Percentiles rank a stretch among this genome's conserved stretches.
Conservation (phyloP, 2,329 filamentous ascomycete species). For the Penicillium sp. region DNA sequence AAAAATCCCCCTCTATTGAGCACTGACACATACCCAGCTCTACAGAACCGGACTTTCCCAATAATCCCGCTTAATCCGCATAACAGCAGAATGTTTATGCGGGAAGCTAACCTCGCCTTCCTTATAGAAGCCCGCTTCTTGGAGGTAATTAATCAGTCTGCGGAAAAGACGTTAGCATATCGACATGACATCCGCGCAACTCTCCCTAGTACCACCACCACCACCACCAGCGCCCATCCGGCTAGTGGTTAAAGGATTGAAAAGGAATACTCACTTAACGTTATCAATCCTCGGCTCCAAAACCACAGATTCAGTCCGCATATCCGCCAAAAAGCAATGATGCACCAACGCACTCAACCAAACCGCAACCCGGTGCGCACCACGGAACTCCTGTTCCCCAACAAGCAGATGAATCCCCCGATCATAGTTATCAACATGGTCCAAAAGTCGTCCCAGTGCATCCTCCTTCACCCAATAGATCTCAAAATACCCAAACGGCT, state of each 20-base stretch:
- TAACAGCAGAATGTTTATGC: conserved; percentile 87
- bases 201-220: too few species aligned
- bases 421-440: conserved; percentile 71
- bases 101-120: conserved; percentile 82
- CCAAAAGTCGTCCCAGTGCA: conserved; percentile 65
- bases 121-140: conserved; percentile 74
- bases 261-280: conserved; percentile 72
- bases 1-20: background rate
- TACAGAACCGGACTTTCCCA: conserved; percentile 69
- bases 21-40: conserved; percentile 9
- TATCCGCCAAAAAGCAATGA: conserved; percentile 72
- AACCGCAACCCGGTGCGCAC: conserved; percentile 66
- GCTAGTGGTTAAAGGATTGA: background rate
- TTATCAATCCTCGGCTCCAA: conserved; percentile 93
- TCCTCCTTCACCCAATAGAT: conserved; percentile 99
- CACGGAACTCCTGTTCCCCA: conserved; percentile 87
- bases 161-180: conserved; percentile 13
- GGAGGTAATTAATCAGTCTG: conserved; percentile 68
- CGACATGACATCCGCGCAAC: too few species aligned
- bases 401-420: conserved; percentile 83
- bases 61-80: conserved; percentile 72
- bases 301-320: conserved; percentile 75
- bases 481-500: conserved; percentile 96
- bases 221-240: background rate
- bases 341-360: conserved; percentile 90